Evolutionary conservation across 2,329 filamentous ascomycete genomes (phyloP), one percentile per base, ranked within the genome.

Genomic region (Stachybotrys elegans): DNA sequence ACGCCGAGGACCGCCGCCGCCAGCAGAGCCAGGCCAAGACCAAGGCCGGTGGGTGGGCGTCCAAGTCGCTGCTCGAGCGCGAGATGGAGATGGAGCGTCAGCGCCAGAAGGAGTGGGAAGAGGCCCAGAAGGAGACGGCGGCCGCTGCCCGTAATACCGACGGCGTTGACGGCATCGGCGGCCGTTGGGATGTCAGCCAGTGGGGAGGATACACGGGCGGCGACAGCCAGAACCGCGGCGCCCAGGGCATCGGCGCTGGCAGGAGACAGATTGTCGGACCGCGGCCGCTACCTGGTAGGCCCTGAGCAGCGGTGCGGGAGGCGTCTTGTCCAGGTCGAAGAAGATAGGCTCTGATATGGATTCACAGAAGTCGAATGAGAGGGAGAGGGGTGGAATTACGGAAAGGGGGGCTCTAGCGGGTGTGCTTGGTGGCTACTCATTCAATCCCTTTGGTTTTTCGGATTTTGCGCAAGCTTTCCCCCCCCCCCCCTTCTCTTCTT

Each of bases 11-110:
- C 57, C 73, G 77, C 20, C 74, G 79, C 4, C 79, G 82, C 12
- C 64, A 67, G 2, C 73, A 78, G 42, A 71, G 76, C 11, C 81
- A 85, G 56, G 63, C 68, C 40, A 74, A 78, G 59, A 84, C 81
- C 17, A 81, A 81, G 59, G 77, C 80, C 1, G 76, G 70, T 22
- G 80, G 78, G 0, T 81, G 76, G 76, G 81, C 81, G 1, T 75
- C 75, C 51, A 86, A 84, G 67, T 86, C 82, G 0, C 72, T 90
- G 9, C 75, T 90, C 2, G 86, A 90, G 65, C 79, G 84, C 22
- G 86, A 91, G 64, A 89, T 90, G 84, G 86, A 91, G 61, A 72
- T 84, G 59, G 86, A 91, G 63, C 74, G 86, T 8, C 79, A 88
- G 67, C 73, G 86, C 13, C 86, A 91, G 66, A 76, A 74, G 44